A percentile compares a stretch with the other conserved stretches of the same genome.
These are phyloP conservation scores for Fusarium proliferatum DNA, from an alignment of 2,329 filamentous ascomycete genomes.

Conservation along the genomic window DNA sequence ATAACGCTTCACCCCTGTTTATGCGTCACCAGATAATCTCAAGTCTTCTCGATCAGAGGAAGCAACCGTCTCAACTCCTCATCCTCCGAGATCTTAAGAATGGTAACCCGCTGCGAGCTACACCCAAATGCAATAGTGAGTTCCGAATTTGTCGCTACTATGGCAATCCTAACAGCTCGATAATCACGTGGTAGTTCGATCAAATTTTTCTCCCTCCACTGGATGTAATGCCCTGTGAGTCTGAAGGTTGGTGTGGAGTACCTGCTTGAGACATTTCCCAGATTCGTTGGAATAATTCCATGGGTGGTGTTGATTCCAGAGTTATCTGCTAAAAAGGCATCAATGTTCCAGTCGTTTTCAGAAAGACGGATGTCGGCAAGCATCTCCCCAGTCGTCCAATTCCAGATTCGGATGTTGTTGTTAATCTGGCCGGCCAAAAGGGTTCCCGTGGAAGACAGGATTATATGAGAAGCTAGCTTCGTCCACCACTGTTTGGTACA, in stretches of 20 bases:
- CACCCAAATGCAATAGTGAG: neutral
- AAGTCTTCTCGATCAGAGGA: neutral
- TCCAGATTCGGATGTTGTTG: accelerated
- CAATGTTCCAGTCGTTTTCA: accelerated
- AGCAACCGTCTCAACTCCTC: neutral
- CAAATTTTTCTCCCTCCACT: neutral
- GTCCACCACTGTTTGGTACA: accelerated
- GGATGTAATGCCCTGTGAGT: neutral
- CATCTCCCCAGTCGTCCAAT: neutral
- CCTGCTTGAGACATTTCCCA: accelerated
- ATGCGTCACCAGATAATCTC: too few species aligned
- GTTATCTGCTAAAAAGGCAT: neutral
- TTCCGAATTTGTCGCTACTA: neutral
- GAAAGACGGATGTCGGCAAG: accelerated
- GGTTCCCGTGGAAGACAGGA: neutral
- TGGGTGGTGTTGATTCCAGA: neutral
- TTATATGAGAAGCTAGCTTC: too few species aligned
- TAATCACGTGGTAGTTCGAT: neutral
- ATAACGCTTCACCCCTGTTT: too few species aligned
- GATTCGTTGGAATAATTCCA: neutral
- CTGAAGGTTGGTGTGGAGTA: neutral
- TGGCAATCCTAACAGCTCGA: accelerated
- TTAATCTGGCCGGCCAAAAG: neutral
- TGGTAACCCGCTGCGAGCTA: accelerated
- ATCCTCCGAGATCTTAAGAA: neutral